phyloP scores from a whole-genome alignment of 1,284 basidiomycete genomes.

The Cryptococcus floricola region DNA sequence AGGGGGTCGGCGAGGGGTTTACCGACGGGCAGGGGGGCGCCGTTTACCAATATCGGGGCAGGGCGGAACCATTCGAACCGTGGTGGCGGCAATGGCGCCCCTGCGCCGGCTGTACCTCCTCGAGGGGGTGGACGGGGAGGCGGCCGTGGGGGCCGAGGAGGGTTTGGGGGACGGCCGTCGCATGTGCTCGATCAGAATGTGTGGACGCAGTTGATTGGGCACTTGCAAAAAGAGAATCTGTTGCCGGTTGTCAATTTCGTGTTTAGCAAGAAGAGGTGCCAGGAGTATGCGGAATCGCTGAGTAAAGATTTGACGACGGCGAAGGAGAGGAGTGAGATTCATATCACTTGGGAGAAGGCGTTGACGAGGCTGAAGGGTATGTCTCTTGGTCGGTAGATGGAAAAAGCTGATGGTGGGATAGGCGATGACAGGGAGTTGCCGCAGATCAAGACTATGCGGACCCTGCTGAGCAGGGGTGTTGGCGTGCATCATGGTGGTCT shows the following conservation, averaged over 20 bases:
- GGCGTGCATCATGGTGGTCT: slow-evolving; percentile 97
- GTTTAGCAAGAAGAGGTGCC: slow-evolving; percentile 93
- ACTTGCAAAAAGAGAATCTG: slow-evolving; percentile 78
- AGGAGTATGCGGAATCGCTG: slow-evolving; percentile 89
- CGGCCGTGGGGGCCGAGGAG: slow-evolving; percentile 54
- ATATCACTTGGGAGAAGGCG: slow-evolving; percentile 89
- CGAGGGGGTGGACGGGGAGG: slow-evolving; percentile 54
- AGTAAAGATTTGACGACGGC: slow-evolving; percentile 82
- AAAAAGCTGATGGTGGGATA: slow-evolving; percentile 37
- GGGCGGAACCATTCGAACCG: slow-evolving; percentile 43
- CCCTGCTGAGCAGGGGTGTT: slow-evolving; percentile 85
- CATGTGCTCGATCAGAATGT: slow-evolving; percentile 82
- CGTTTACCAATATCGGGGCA: slow-evolving; percentile 37
- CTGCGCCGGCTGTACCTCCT: slow-evolving; percentile 12
- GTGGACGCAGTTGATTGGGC: slow-evolving; percentile 86
- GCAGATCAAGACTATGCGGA: slow-evolving; percentile 88
- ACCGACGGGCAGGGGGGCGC: slow-evolving; percentile 42
- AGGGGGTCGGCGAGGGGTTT: slow-evolving; percentile 45
- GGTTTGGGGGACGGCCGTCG: slow-evolving; percentile 53
- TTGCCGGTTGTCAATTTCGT: slow-evolving; percentile 96
- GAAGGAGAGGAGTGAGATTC: slow-evolving; percentile 93
- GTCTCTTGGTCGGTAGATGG: slow-evolving; percentile 12
- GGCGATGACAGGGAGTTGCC: slow-evolving; percentile 90
- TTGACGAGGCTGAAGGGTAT: slow-evolving; percentile 83
- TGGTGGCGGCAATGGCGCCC: slow-evolving; percentile 41